Base-by-base conservation (phyloP, 2,329 filamentous ascomycete genomes). In the Xylariaceae sp. region DNA sequence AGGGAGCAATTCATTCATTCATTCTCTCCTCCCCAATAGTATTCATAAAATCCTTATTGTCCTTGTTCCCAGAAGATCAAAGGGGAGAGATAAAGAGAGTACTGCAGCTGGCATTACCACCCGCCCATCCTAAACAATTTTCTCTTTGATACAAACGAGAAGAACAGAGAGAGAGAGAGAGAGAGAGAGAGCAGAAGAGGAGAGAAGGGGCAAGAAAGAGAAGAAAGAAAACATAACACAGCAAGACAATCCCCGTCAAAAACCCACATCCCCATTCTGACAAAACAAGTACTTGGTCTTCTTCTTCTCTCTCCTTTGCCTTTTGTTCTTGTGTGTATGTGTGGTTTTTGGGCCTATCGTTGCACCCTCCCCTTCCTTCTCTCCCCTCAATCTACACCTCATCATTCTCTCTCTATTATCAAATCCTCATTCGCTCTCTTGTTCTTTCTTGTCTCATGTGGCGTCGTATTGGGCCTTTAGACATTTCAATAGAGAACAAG, bases 211-310 rank as follows among this genome's bases (percentile, higher is more conserved):
- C 23, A 30, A 30, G 23, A 30, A 30, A 30, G 23, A 30, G 23
- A 30, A 30, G 23, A 30, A 30, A 30, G 23, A 30, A 30, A 30
- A 30, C 23, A 30, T 30, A 30, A 2, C 15, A n/a, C 15, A 51
- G 34, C 51, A 55, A 59, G 18, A 65, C 63, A 65, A 65, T 64
- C 44, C 55, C 42, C 48, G 39, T 30, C 23, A 5, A 30, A 30
- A 4, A 30, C 23, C 23, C 23, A 30, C 23, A 30, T 30, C 51
- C 44, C 51, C 44, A 18, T 58, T 56, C 55, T 51, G 30, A 53
- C 52, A 9, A 30, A 62, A 64, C 62, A 64, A 64, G 57, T 59
- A 61, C 62, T 63, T 64, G 51, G 62, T 64, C 60, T 51, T 30
- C 50, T 51, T 30, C 50, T 48, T 50, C 45, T 30, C 23, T 30